phyloP scores from a whole-genome alignment of 805 yeast species.

The Wickerhamiella parazyma region DNA sequence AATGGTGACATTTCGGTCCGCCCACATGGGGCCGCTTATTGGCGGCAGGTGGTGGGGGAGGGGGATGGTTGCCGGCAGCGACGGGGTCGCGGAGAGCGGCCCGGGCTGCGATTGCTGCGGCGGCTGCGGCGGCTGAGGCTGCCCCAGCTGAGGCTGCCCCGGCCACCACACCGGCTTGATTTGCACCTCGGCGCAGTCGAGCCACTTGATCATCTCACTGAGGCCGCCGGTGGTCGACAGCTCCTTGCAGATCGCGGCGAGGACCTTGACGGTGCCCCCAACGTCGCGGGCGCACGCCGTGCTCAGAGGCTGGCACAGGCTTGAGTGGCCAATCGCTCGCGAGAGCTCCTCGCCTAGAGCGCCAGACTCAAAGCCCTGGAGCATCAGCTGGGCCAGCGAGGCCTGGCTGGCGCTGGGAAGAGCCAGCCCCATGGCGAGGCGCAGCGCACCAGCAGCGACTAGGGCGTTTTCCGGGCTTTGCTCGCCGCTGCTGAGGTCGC shows the following conservation, averaged over 20 bases:
- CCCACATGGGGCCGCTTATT: conserved; percentile 8
- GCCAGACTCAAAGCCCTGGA: conserved; percentile 4
- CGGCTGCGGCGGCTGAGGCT: background rate
- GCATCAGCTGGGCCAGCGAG: background rate
- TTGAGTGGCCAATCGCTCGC: background rate
- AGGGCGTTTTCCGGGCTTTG: background rate
- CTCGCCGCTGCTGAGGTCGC: conserved; percentile 1
- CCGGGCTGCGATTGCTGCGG: background rate
- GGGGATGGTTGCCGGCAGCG: no score
- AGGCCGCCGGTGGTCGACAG: background rate
- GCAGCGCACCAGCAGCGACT: conserved; percentile 3
- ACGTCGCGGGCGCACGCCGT: conserved; percentile 6
- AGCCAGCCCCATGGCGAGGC: conserved; percentile 8
- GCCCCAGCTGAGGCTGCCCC: conserved; percentile 6
- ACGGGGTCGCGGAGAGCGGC: no score
- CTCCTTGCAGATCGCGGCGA: background rate
- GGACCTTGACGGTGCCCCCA: background rate
- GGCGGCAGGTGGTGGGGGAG: conserved; percentile 1
- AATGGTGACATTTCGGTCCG: conserved; percentile 23
- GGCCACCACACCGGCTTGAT: background rate
- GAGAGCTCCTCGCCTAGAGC: conserved; percentile 9
- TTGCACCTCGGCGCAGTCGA: background rate
- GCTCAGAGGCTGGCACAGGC: background rate
- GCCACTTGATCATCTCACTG: background rate
- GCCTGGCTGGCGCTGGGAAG: background rate